Evolutionary conservation across 176 grass and related monocot species (phyloP).

Genomic region (Ensete glaucum): DNA sequence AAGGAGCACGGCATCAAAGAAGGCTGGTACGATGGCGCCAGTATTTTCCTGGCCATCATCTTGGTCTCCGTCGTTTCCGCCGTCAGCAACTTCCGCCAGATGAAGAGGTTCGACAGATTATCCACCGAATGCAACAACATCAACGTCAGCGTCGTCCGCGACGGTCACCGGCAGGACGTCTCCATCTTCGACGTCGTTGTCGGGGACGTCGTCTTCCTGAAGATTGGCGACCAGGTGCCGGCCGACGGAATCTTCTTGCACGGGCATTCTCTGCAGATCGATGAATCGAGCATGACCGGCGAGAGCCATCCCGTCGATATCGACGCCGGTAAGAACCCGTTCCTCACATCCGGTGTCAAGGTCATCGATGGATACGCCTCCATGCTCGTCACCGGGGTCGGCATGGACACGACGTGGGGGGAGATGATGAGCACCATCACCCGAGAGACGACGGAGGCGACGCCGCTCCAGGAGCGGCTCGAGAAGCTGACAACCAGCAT

Average conservation of each 20-base stretch:
- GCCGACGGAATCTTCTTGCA: conserved; percentile 12
- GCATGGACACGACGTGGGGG: conserved; percentile 59
- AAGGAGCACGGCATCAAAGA: conserved; percentile 18
- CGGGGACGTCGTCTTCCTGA: background rate
- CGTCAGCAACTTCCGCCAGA: conserved; percentile 20
- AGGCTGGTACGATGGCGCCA: conserved; percentile 18
- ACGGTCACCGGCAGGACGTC: background rate
- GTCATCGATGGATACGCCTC: conserved; percentile 52
- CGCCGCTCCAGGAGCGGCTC: conserved; percentile 74
- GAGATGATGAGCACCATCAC: conserved; percentile 79
- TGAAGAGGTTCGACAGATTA: conserved; percentile 10
- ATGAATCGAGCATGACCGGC: conserved; percentile 91
- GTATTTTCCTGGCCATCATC: conserved; percentile 15
- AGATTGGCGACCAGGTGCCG: conserved; percentile 18
- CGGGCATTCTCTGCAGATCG: conserved; percentile 29
- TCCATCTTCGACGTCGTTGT: conserved; percentile 16
- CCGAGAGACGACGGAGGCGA: conserved; percentile 38
- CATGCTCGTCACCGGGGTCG: conserved; percentile 75
- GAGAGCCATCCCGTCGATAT: conserved; percentile 51
- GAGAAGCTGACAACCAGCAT: conserved; percentile 55
- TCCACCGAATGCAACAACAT: conserved; percentile 5
- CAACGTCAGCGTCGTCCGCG: conserved; percentile 3
- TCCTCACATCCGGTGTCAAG: conserved; percentile 63
- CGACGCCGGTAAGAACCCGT: conserved; percentile 33
- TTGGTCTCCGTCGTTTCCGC: conserved; percentile 8